Percentiles rank a stretch among this genome's conserved stretches.
Conservation (phyloP, 169 alveolate species). For the Miamiensis avidus region DNA sequence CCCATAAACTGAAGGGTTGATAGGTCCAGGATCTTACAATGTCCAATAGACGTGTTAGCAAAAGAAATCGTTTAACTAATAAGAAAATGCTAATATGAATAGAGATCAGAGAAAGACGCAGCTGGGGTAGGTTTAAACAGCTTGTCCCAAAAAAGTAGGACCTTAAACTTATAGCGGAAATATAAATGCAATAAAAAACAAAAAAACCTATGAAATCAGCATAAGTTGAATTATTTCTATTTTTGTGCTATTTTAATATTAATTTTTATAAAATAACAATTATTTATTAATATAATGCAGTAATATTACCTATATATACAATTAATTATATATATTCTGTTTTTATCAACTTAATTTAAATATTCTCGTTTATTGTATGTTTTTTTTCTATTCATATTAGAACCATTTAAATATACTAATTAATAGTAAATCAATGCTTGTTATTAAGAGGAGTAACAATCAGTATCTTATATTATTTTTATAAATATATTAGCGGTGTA, state of each 20-base stretch:
- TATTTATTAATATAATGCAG: too few species aligned
- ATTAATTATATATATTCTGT: background rate
- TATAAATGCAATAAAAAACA: too few species aligned
- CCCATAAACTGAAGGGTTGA: background rate
- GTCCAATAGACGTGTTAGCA: background rate
- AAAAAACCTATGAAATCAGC: background rate
- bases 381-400: too few species aligned
- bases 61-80: background rate
- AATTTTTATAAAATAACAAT: too few species aligned
- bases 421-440: too few species aligned
- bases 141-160: background rate
- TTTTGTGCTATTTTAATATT: background rate
- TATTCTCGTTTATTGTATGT: too few species aligned
- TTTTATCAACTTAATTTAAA: background rate
- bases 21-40: background rate
- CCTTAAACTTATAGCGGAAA: background rate
- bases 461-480: too few species aligned
- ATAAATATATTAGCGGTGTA: background rate
- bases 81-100: background rate
- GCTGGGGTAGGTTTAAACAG: background rate
- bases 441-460: too few species aligned
- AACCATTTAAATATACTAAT: too few species aligned
- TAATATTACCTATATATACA: too few species aligned
- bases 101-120: background rate
- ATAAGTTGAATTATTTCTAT: background rate